Percentiles rank a stretch among this genome's conserved stretches.
Conservation (phyloP, 768 basidiomycete genomes). For the Trametes elegans region DNA sequence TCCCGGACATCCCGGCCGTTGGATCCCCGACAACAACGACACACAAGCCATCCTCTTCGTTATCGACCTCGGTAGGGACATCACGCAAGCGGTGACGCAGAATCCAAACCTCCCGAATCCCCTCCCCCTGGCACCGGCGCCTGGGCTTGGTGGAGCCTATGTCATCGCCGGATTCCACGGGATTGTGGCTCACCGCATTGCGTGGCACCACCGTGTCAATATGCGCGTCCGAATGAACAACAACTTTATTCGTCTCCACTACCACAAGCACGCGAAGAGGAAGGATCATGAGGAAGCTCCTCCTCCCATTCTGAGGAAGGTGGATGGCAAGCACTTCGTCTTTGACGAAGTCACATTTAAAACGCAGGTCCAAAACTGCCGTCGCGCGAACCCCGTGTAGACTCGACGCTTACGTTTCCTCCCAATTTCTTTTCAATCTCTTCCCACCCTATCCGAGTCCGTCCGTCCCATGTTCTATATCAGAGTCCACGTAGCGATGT, state of each 20-base stretch:
- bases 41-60: background rate
- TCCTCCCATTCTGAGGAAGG: background rate
- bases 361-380: slow-evolving; percentile 3
- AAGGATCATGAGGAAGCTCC: background rate
- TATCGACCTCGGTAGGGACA: background rate
- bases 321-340: background rate
- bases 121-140: background rate
- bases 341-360: background rate
- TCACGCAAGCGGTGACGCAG: too few species aligned
- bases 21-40: background rate
- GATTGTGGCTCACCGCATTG: background rate
- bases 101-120: background rate
- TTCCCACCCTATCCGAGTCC: too few species aligned
- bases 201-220: background rate
- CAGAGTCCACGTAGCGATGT: too few species aligned
- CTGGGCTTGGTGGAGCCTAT: background rate
- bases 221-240: background rate
- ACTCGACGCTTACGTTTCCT: too few species aligned
- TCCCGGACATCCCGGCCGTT: background rate
- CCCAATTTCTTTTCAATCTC: too few species aligned
- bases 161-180: background rate
- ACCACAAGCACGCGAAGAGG: background rate
- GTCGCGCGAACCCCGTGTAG: background rate
- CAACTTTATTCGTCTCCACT: background rate
- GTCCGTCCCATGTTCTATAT: too few species aligned